A percentile compares a stretch with the other conserved stretches of the same genome.
These are phyloP conservation scores for Sambucus nigra DNA, from an alignment of 129 eudicot genomes.

Conservation along the genomic window DNA sequence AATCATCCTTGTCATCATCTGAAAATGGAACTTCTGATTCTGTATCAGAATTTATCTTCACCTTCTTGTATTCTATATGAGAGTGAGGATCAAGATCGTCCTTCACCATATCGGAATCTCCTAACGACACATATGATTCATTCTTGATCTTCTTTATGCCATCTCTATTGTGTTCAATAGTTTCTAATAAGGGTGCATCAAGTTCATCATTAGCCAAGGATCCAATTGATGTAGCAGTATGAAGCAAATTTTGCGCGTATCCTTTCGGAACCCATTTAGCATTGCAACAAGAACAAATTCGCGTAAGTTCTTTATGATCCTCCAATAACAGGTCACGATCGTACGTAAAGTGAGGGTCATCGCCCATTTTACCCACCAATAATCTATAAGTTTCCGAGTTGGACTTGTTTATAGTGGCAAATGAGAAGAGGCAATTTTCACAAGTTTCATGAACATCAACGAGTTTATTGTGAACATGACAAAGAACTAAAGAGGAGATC, in stretches of 20 bases:
- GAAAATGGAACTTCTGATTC: conserved; percentile 34
- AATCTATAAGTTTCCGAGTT: conserved; percentile 51
- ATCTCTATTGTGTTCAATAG: conserved; percentile 17
- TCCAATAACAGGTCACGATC: conserved; percentile 9
- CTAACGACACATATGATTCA: conserved; percentile 10
- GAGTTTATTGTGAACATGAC: conserved; percentile 56
- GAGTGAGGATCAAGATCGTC: conserved; percentile 17
- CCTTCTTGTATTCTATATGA: conserved; percentile 36
- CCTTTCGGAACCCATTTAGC: conserved; percentile 29
- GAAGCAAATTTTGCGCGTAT: conserved; percentile 17
- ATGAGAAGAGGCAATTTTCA: conserved; percentile 62
- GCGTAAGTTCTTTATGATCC: conserved; percentile 10
- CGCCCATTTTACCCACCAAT: conserved; percentile 45
- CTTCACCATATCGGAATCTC: conserved; percentile 11
- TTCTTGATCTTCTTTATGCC: conserved; percentile 26
- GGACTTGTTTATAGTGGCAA: conserved; percentile 41
- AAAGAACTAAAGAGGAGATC: conserved; percentile 57
- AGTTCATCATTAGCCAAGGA: conserved; percentile 30
- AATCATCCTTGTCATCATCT: conserved; percentile 16
- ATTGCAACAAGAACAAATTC: conserved; percentile 55
- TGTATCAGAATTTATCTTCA: conserved; percentile 31
- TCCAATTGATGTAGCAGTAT: conserved; percentile 15
- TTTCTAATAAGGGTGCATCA: conserved; percentile 12
- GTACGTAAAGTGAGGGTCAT: conserved; percentile 19
- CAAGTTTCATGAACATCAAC: conserved; percentile 61